Conservation (phyloP, 208 protist species). For the Strigomonas culicis region DNA sequence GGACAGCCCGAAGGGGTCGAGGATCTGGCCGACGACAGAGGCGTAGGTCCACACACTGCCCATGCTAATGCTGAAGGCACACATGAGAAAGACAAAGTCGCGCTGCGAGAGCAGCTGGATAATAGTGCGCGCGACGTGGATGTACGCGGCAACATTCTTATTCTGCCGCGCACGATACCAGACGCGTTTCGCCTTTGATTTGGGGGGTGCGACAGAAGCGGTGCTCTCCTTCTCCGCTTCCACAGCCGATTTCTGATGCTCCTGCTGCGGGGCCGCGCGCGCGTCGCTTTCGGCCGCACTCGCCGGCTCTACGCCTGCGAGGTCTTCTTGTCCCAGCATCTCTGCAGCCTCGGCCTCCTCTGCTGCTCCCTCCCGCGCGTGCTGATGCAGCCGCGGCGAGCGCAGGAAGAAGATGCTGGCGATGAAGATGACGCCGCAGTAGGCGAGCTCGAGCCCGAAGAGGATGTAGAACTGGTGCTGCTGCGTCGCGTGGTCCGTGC, state of each 20-base stretch:
- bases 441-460: conserved; percentile 47
- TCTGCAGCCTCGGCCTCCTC: conserved; percentile 13
- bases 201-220: not conserved
- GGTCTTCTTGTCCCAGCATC: not conserved
- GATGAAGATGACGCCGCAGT: conserved; percentile 40
- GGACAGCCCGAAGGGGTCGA: conserved; percentile 57
- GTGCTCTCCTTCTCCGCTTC: not conserved
- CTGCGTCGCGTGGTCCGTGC: no score
- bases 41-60: conserved; percentile 69
- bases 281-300: conserved; percentile 19
- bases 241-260: no score
- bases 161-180: conserved; percentile 19
- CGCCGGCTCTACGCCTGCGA: not conserved
- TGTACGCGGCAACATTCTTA: conserved; percentile 27
- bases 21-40: conserved; percentile 60
- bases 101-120: conserved; percentile 24
- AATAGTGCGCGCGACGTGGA: conserved; percentile 43
- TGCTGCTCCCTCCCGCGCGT: conserved; percentile 13
- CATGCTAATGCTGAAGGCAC: conserved; percentile 60
- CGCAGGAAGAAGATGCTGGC: conserved; percentile 41
- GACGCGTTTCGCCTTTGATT: not conserved
- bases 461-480: conserved; percentile 66
- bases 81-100: conserved; percentile 60
- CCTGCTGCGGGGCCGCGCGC: conserved; percentile 18
- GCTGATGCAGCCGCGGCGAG: conserved; percentile 34